Conservation (phyloP, 1,139 yeast species). For the Arxiozyma bovina region DNA sequence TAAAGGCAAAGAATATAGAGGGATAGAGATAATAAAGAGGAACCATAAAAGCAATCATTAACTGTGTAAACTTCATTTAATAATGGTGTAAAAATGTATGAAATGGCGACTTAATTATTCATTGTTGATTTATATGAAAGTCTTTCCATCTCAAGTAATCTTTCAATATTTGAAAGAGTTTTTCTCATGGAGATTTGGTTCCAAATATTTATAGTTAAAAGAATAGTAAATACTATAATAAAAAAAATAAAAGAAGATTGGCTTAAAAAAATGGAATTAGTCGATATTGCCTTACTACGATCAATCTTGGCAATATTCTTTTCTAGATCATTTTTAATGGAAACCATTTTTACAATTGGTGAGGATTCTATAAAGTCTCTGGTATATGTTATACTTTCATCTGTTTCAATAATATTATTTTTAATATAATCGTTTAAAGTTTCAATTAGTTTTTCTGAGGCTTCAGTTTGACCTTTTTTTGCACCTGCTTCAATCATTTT, state of each 20-base stretch:
- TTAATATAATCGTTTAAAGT: constrained; percentile 15
- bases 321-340: neutral
- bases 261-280: neutral
- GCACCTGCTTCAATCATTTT: constrained; percentile 88
- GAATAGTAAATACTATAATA: neutral
- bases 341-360: neutral
- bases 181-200: constrained; percentile 2
- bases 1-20: neutral
- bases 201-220: constrained; percentile 3
- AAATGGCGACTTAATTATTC: neutral
- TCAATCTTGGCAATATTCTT: neutral
- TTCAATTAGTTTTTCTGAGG: constrained; percentile 31
- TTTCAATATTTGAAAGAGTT: constrained; percentile 1
- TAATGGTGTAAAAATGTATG: neutral
- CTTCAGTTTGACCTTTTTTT: constrained; percentile 74
- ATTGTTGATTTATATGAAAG: neutral
- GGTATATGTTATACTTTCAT: neutral
- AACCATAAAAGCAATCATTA: neutral
- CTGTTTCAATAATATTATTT: constrained; percentile 8
- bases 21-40: neutral
- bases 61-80: neutral
- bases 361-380: neutral
- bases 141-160: neutral
- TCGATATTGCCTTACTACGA: neutral
- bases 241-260: neutral